A percentile compares a stretch with the other conserved stretches of the same genome.
Evolutionary conservation across 257 asterid genomes (phyloP).

Genomic region (Solanum ossicruentum): DNA sequence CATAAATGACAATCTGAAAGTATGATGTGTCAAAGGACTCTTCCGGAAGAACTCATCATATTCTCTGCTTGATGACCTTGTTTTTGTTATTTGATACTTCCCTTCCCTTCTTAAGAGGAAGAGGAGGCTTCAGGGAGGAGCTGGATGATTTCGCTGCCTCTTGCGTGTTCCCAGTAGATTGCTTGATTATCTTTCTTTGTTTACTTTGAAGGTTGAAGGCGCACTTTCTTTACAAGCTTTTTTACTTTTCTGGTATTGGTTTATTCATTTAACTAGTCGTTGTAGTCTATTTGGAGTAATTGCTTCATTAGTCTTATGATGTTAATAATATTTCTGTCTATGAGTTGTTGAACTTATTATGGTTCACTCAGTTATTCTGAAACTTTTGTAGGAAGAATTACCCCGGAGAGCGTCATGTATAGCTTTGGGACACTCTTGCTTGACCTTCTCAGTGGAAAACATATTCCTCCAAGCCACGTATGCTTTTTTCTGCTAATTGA

Average conservation of each 20-base stretch:
- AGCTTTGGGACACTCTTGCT: conserved; percentile 94
- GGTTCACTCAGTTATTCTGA: neutral
- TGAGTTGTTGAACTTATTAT: neutral
- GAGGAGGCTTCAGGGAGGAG: neutral
- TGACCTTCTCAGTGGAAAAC: conserved; percentile 93
- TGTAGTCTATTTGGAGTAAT: neutral
- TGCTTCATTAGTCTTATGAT: neutral
- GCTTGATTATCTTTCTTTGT: neutral
- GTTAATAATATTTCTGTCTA: neutral
- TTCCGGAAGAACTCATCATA: neutral
- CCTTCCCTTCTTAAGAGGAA: neutral
- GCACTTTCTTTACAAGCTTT: neutral
- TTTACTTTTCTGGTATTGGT: neutral
- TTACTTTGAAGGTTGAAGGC: neutral
- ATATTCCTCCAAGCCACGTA: conserved; percentile 96
- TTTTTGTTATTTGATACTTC: neutral
- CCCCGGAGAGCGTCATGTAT: conserved; percentile 82
- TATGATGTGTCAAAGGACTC: neutral
- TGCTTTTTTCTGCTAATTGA: conserved; percentile 15
- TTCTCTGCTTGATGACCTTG: neutral
- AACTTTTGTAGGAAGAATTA: conserved; percentile 58
- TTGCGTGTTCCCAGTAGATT: neutral
- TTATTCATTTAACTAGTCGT: neutral
- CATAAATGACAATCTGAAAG: neutral
- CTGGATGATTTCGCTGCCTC: neutral